Evolutionary conservation across 768 basidiomycete genomes (phyloP).

Genomic region (Tulasnella sp.): DNA sequence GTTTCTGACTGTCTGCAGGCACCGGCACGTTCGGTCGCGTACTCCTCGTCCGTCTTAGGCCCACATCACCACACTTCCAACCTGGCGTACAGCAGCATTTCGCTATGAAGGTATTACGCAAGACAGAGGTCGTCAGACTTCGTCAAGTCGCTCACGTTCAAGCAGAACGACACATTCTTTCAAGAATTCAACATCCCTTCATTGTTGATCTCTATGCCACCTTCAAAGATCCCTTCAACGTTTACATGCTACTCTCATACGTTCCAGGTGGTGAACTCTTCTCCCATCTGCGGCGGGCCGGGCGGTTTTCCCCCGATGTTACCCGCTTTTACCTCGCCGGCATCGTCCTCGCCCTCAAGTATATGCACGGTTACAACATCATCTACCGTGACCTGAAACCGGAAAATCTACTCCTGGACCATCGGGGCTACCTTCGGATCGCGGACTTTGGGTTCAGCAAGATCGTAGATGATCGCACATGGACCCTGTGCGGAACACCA

Average conservation of each 20-base stretch:
- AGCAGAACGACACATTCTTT: slow-evolving; percentile 87
- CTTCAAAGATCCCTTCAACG: slow-evolving; percentile 90
- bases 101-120: slow-evolving; percentile 81
- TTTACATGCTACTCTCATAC: slow-evolving; percentile 96
- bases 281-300: slow-evolving; percentile 86
- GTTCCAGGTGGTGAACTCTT: slow-evolving; percentile 96
- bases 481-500: slow-evolving; percentile 92
- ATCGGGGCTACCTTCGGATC: slow-evolving; percentile 82
- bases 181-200: slow-evolving; percentile 84
- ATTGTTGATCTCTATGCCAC: slow-evolving; percentile 93
- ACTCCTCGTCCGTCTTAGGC: slow-evolving; percentile 66
- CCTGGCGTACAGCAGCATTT: slow-evolving; percentile 48
- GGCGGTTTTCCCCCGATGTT: slow-evolving; percentile 91
- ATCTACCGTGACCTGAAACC: slow-evolving; percentile 98
- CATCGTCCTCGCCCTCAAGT: slow-evolving; percentile 88
- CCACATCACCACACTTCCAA: slow-evolving; percentile 31
- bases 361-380: slow-evolving; percentile 91
- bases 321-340: slow-evolving; percentile 96
- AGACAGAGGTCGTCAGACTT: slow-evolving; percentile 72
- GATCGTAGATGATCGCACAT: slow-evolving; percentile 93
- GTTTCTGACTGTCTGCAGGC: slow-evolving; percentile 34
- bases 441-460: slow-evolving; percentile 99
- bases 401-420: slow-evolving; percentile 93
- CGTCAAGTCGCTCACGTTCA: slow-evolving; percentile 98
- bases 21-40: slow-evolving; percentile 96